Conservation (phyloP, 345 rosid species). For the Clausena lansium region DNA sequence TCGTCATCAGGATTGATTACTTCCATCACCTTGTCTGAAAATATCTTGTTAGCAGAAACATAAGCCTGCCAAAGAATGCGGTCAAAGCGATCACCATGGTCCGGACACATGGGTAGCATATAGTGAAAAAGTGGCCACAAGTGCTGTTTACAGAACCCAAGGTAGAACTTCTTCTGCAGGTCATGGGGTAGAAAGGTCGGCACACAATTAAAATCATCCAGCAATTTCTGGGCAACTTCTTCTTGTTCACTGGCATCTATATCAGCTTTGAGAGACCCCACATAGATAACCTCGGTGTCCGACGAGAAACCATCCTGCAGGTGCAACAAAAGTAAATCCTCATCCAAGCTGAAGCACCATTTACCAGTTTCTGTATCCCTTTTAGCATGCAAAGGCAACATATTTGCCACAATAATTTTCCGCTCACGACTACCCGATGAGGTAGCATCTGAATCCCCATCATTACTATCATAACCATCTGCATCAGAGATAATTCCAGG, state of each 20-base stretch:
- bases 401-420: slow-evolving; percentile 57
- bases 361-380: slow-evolving; percentile 41
- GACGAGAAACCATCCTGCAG: slow-evolving; percentile 62
- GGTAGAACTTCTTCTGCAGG: slow-evolving; percentile 62
- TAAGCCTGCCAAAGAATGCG: slow-evolving; percentile 73
- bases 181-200: slow-evolving; percentile 68
- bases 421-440: slow-evolving; percentile 48
- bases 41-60: slow-evolving; percentile 74
- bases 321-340: slow-evolving; percentile 58
- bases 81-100: slow-evolving; percentile 77
- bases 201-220: slow-evolving; percentile 63
- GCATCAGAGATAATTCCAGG: slow-evolving; percentile 69
- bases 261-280: slow-evolving; percentile 70
- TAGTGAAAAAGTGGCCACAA: slow-evolving; percentile 85
- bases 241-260: slow-evolving; percentile 58
- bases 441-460: slow-evolving; percentile 50
- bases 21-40: slow-evolving; percentile 82
- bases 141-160: slow-evolving; percentile 75
- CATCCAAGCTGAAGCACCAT: slow-evolving; percentile 63
- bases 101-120: slow-evolving; percentile 84
- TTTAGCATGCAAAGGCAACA: slow-evolving; percentile 50
- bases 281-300: slow-evolving; percentile 62
- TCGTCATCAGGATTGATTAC: slow-evolving; percentile 73
- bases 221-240: slow-evolving; percentile 57
- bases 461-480: slow-evolving; percentile 44